Percentiles rank a stretch among this genome's conserved stretches.
Conservation (phyloP, 768 basidiomycete species). For the Rhizopogon vinicolor region DNA sequence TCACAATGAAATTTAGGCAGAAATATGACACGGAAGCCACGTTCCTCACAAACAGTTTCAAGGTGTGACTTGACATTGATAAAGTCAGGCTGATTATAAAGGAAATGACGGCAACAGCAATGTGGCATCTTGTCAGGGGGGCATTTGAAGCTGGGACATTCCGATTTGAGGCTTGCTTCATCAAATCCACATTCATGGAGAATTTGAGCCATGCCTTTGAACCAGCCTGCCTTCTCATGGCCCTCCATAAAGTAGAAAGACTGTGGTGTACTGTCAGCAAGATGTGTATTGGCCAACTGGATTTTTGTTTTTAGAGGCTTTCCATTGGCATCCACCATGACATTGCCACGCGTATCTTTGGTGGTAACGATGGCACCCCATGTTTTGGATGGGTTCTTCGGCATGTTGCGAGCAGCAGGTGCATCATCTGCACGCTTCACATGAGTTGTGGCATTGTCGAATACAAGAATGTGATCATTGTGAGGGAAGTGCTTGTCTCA, state of each 20-base stretch:
- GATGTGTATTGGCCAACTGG: constrained; percentile 3
- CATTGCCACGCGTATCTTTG: constrained; percentile 12
- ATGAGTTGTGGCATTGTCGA: constrained; percentile 23
- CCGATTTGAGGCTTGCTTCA: constrained; percentile 5
- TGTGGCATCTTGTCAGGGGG: background rate
- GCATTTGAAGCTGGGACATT: constrained; percentile 25
- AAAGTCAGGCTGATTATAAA: constrained; percentile 36
- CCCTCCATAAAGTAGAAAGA: constrained; percentile 16
- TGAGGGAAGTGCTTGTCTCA: constrained; percentile 23
- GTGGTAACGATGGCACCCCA: constrained; percentile 10
- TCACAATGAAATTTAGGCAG: too few relatives aligned
- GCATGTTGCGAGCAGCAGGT: constrained; percentile 16
- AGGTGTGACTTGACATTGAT: constrained; percentile 26
- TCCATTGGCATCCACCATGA: constrained; percentile 7
- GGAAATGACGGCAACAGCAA: constrained; percentile 31
- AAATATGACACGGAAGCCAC: too few relatives aligned
- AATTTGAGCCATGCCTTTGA: constrained; percentile 28
- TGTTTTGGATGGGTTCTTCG: constrained; percentile 7
- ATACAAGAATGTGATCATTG: constrained; percentile 22
- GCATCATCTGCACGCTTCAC: constrained; percentile 15
- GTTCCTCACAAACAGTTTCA: too few relatives aligned
- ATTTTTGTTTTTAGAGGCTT: constrained; percentile 14
- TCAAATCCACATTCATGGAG: constrained; percentile 18
- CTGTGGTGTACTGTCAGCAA: constrained; percentile 12
- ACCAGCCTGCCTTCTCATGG: constrained; percentile 16